Conservation (phyloP, 306 rosid genomes). For the Corylus avellana region DNA sequence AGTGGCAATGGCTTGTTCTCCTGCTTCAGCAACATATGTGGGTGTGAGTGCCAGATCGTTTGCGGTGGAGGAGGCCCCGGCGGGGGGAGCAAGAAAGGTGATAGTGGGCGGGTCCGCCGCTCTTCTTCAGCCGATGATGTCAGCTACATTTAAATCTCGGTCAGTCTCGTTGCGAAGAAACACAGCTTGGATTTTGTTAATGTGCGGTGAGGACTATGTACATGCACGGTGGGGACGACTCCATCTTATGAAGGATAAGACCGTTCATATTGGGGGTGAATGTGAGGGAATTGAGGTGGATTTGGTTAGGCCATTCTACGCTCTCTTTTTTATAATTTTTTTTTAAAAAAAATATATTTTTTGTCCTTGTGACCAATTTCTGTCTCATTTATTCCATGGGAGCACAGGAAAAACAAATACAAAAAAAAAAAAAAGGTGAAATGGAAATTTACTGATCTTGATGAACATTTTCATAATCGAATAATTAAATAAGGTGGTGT, state of each 20-base stretch:
- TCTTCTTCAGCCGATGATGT: conserved; percentile 38
- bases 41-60: conserved; percentile 78
- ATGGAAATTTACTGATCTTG: not conserved
- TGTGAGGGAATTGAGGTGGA: not conserved
- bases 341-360: not conserved
- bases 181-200: not conserved
- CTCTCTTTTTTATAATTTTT: not conserved
- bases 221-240: not conserved
- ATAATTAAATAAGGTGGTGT: not conserved
- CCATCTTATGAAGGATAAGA: not conserved
- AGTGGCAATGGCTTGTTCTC: conserved; percentile 71
- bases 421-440: not conserved
- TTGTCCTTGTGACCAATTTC: not conserved
- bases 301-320: not conserved
- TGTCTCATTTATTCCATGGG: not conserved
- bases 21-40: conserved; percentile 91
- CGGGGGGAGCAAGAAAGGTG: conserved; percentile 26
- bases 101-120: conserved; percentile 29
- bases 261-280: not conserved
- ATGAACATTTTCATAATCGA: not conserved
- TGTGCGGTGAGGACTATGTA: too few species aligned
- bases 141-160: conserved; percentile 35
- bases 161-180: not conserved
- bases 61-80: conserved; percentile 53
- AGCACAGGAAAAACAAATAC: not conserved